Percentiles rank a stretch among this genome's conserved stretches.
These are phyloP conservation scores for Entophlyctis luteolus DNA, from an alignment of 192 early-diverging fungal species.

Conservation along the genomic window DNA sequence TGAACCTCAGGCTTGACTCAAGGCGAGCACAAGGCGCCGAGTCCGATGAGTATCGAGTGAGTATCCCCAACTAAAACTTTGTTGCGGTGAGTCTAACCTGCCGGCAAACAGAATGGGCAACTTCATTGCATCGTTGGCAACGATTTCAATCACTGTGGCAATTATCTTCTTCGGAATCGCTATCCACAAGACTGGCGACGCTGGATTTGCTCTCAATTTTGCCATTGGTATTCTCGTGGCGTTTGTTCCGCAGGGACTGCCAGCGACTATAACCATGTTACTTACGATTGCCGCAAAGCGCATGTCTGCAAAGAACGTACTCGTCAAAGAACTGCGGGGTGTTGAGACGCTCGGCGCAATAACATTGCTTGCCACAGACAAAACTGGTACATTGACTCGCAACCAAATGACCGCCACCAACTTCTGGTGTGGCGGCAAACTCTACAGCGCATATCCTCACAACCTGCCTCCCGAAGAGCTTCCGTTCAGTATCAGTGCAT, in stretches of 20 bases:
- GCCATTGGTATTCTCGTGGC: constrained; percentile 52
- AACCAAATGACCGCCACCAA: constrained; percentile 59
- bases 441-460: not conserved
- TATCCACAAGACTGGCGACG: constrained; percentile 49
- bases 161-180: constrained; percentile 78
- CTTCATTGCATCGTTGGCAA: constrained; percentile 69
- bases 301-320: constrained; percentile 62
- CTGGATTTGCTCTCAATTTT: constrained; percentile 59
- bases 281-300: constrained; percentile 72
- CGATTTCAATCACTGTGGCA: constrained; percentile 53
- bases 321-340: constrained; percentile 77
- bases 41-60: too few relatives aligned
- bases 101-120: constrained; percentile 57
- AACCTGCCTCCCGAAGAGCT: constrained; percentile 30
- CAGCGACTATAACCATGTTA: constrained; percentile 71
- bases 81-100: too few relatives aligned
- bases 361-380: constrained; percentile 73
- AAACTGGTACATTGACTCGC: constrained; percentile 88
- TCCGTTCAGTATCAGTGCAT: constrained; percentile 36
- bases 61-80: too few relatives aligned
- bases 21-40: too few relatives aligned
- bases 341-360: constrained; percentile 86
- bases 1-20: too few relatives aligned
- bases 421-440: not conserved
- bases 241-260: constrained; percentile 61